A percentile compares a stretch with the other conserved stretches of the same genome.
Conservation (phyloP, 2,329 filamentous ascomycete genomes). For the Gaeumannomyces sp. region DNA sequence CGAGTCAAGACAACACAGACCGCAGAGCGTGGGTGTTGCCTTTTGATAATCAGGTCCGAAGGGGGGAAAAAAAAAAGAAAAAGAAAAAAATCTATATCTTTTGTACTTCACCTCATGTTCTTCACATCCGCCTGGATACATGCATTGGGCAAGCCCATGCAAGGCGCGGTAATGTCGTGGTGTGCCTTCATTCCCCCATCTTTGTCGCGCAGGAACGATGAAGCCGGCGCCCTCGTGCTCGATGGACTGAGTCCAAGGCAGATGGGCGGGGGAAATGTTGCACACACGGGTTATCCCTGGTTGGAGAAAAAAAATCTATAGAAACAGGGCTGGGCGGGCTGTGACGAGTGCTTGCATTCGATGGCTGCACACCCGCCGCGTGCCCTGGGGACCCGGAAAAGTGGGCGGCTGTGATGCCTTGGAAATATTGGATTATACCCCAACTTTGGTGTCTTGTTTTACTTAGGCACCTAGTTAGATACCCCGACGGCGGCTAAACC, state of each 20-base stretch:
- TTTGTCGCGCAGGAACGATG: not conserved
- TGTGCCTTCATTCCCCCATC: not conserved
- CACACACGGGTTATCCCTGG: not conserved
- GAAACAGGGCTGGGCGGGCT: not conserved
- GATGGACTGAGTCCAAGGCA: not conserved
- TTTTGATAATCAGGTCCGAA: conserved; percentile 26
- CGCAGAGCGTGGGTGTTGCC: conserved; percentile 40
- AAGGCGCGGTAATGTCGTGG: not conserved
- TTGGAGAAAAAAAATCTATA: not conserved
- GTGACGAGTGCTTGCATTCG: not conserved
- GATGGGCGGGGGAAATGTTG: not conserved
- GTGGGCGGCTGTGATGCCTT: not conserved
- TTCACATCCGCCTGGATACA: not conserved
- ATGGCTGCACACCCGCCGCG: not conserved
- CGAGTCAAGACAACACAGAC: conserved; percentile 18
- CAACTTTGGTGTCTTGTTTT: not conserved
- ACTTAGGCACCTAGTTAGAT: conserved; percentile 1
- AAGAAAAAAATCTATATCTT: not conserved
- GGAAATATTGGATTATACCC: not conserved
- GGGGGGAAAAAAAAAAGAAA: too few relatives aligned
- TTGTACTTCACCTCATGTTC: conserved; percentile 3
- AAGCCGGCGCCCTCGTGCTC: not conserved
- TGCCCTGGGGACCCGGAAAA: not conserved
- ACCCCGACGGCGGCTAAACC: not conserved
- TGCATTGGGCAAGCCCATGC: not conserved